Percentiles rank a stretch among this genome's conserved stretches.
Evolutionary conservation across 371 early-diverging fungal species (phyloP).

Genomic region (Haplosporangium sp.): DNA sequence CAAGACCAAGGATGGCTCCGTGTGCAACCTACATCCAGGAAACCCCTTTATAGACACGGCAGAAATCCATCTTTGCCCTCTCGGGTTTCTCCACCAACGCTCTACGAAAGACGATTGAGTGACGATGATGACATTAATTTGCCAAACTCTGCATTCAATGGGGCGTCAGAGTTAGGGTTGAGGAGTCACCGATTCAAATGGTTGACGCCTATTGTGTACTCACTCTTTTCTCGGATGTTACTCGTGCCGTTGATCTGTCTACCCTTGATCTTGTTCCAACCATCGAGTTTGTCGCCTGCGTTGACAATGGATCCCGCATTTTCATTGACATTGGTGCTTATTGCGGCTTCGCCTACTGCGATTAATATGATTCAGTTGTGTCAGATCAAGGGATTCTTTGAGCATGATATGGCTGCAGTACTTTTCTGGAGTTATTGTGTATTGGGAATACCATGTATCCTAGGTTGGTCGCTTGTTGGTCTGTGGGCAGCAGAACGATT

Average conservation of each 20-base stretch:
- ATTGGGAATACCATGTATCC: constrained; percentile 63
- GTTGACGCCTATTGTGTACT: constrained; percentile 54
- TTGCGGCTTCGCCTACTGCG: constrained; percentile 69
- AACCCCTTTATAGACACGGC: background rate
- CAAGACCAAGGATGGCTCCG: constrained; percentile 24
- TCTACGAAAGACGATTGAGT: background rate
- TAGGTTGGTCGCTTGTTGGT: constrained; percentile 62
- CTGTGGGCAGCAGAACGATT: constrained; percentile 49
- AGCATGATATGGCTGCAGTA: constrained; percentile 67
- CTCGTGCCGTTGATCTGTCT: constrained; percentile 61
- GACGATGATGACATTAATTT: constrained; percentile 9
- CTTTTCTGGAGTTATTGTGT: constrained; percentile 73
- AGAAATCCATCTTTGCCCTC: constrained; percentile 9
- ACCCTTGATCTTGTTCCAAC: constrained; percentile 60
- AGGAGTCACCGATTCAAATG: constrained; percentile 28
- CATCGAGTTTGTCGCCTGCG: constrained; percentile 53
- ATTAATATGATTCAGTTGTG: constrained; percentile 69
- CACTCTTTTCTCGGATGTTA: constrained; percentile 62
- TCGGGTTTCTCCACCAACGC: constrained; percentile 17
- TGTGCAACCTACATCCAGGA: background rate
- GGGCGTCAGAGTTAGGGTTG: constrained; percentile 6
- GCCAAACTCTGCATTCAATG: constrained; percentile 11
- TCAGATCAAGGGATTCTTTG: constrained; percentile 67
- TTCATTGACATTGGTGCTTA: constrained; percentile 61
- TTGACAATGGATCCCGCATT: constrained; percentile 65